Conservation (phyloP, 2,329 filamentous ascomycete species). For the Chrysoporthe deuterocubensis region DNA sequence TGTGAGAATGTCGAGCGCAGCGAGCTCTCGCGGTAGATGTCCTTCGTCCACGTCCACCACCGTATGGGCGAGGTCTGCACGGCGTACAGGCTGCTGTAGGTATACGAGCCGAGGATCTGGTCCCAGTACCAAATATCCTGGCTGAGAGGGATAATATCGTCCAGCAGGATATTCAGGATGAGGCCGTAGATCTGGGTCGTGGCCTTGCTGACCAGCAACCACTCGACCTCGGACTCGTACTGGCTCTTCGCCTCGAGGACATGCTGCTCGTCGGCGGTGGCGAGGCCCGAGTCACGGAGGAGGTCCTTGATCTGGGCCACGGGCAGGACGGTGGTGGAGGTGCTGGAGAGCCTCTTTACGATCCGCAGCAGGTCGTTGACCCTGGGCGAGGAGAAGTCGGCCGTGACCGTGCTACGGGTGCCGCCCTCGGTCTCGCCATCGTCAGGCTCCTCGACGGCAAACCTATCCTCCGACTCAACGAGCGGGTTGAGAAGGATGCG, state of each 20-base stretch:
- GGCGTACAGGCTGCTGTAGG: slow-evolving; percentile 80
- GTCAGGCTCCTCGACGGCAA: slow-evolving; percentile 33
- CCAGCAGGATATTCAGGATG: slow-evolving; percentile 75
- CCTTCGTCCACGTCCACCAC: slow-evolving; percentile 72
- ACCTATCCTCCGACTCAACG: slow-evolving; percentile 46
- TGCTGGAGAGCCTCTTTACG: slow-evolving; percentile 72
- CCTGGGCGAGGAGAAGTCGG: slow-evolving; percentile 55
- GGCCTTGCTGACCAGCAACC: slow-evolving; percentile 89
- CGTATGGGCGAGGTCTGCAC: slow-evolving; percentile 82
- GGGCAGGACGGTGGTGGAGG: slow-evolving; percentile 66
- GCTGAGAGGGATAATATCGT: slow-evolving; percentile 80
- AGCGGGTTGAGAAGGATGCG: slow-evolving; percentile 57
- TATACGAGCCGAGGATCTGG: slow-evolving; percentile 77
- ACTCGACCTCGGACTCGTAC: slow-evolving; percentile 82
- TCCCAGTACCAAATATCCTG: slow-evolving; percentile 98
- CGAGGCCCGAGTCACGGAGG: slow-evolving; percentile 65
- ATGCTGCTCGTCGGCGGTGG: slow-evolving; percentile 44
- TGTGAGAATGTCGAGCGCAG: slow-evolving; percentile 43
- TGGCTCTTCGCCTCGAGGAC: slow-evolving; percentile 44
- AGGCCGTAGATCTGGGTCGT: slow-evolving; percentile 88
- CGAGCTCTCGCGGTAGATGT: slow-evolving; percentile 69
- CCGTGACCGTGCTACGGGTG: slow-evolving; percentile 35
- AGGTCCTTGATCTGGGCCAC: slow-evolving; percentile 63
- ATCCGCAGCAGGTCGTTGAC: slow-evolving; percentile 68
- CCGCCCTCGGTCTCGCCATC: slow-evolving; percentile 34